Conservation (phyloP, 1,139 yeast genomes). For the Pichiaceae sp. region DNA sequence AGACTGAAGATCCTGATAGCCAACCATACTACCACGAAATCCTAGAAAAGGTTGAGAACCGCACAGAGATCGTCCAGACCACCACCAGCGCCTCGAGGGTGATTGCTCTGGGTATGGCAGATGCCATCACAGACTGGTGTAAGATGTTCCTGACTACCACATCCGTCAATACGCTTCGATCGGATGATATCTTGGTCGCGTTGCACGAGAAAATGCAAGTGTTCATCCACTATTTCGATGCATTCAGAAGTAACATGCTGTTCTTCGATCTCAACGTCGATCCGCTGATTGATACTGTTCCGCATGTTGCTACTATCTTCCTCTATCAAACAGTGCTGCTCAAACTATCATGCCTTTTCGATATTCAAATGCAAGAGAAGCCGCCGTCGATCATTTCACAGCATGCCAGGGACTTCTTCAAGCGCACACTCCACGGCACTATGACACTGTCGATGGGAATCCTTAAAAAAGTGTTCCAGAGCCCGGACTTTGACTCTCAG, state of each 20-base stretch:
- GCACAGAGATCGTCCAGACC: slow-evolving; percentile 19
- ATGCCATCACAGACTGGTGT: slow-evolving; percentile 23
- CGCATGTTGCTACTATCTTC: slow-evolving; percentile 18
- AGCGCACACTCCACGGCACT: not conserved
- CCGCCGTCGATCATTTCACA: not conserved
- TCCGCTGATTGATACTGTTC: slow-evolving; percentile 17
- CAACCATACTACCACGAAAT: slow-evolving; percentile 20
- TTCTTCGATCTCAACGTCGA: slow-evolving; percentile 19
- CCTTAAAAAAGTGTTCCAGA: not conserved
- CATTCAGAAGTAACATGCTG: slow-evolving; percentile 18
- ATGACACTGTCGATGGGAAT: not conserved
- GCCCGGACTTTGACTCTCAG: not conserved
- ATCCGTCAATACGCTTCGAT: slow-evolving; percentile 16
- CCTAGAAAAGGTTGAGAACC: slow-evolving; percentile 18
- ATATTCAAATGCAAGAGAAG: slow-evolving; percentile 6
- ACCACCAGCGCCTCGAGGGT: slow-evolving; percentile 18
- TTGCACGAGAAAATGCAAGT: slow-evolving; percentile 18
- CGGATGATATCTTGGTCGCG: slow-evolving; percentile 11
- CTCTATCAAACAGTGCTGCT: slow-evolving; percentile 20
- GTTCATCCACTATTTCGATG: slow-evolving; percentile 17
- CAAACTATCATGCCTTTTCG: slow-evolving; percentile 17
- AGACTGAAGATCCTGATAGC: slow-evolving; percentile 8
- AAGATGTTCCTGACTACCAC: slow-evolving; percentile 21
- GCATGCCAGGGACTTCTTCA: not conserved
- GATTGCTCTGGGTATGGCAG: slow-evolving; percentile 21